Evolutionary conservation across 208 protist genomes (phyloP), one percentile per base, ranked within the genome.

Genomic region (Herpetomonas tarakana): DNA sequence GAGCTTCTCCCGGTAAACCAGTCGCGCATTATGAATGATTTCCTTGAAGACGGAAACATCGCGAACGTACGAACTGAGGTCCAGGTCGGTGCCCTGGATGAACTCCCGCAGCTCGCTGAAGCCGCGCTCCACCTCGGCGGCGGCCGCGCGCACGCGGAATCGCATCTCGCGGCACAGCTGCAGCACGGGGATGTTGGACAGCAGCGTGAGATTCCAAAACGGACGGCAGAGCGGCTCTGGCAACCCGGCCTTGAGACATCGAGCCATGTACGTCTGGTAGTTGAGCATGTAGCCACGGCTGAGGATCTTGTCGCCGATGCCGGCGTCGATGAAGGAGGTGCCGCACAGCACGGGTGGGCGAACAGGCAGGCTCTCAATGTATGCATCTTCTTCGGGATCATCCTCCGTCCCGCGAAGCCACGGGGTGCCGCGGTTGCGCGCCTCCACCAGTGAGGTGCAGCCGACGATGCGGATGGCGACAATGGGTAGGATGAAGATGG

Each of bases 331-430:
- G 49, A 88, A 78, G 18, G 52, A 29, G 55, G 57, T 76, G 24
- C 54, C 61, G 16, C 51, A 66, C 56, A 81, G 67, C 14, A 88
- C 75, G 1, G 81, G 81, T 22, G 81, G 81, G 19, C 62, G 58
- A 29, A 68, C 69, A 4, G 62, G 51, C 47, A 78, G 69, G 1
- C 54, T 65, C 38, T 83, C 73, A n/a, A 81, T 65, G 58, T 88
- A 76, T 6, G 61, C 66, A 45, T 87, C 76, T 49, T 87, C 76
- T 45, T 76, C 66, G 4, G 74, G 64, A 4, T 79, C 75, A 38
- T 79, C 64, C n/a, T 79, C 64, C 29, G 68, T 54, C 45, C 76
- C 76, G 30, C 76, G 75, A 45, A 83, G 65, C 80, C 80, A 87
- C 50, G 76, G 65, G 27, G 75, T 83, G 14, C 76, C 80, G 29